Base-by-base conservation (phyloP, 2,329 filamentous ascomycete genomes). In the Emmonsiellopsis sp. region DNA sequence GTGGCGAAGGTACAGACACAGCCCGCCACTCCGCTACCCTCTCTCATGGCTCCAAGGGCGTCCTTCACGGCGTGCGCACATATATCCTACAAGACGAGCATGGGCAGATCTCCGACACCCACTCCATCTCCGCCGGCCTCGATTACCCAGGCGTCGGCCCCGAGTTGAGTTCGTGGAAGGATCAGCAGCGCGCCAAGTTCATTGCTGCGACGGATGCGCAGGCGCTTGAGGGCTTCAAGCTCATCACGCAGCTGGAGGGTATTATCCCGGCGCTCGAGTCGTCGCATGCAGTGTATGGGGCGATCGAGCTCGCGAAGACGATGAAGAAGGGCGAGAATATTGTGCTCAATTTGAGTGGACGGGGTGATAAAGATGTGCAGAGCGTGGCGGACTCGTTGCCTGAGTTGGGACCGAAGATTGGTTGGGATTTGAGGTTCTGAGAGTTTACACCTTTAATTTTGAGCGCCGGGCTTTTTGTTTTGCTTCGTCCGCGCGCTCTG, bases 321-420 rank as follows among this genome's bases (percentile, higher is more conserved):
- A 91, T 96, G 88, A 79, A 80, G 60, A 88, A 90, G 75, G 90
- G 82, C 51, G 76, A 96, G 73, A 90, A 97, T 65, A 75, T 98
- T 32, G 92, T 98, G 55, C 91, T 98, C 58, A 97, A 92, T 73
- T 71, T 98, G 39, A 94, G 87, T 66, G 93, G 93, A 7, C 79
- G 93, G 62, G 93, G 93, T 58, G 93, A 98, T 73, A 98, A 98
- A 82, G 93, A 98, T 67, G 93, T 98, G 55, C 91, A 98, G 81
- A 95, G 88, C 64, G 92, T 98, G 50, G 93, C 93, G 0, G 93
- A 98, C 66, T 89, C 95, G 73, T 74, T 98, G 66, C 92, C 92
- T 14, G 87, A 80, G 61, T 71, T 98, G 57, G 92, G 93, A 0
- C 93, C 93, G 6, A 78, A 86, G 76, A 97, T 98, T 71, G 89